Evolutionary conservation across 1,284 basidiomycete species (phyloP).

Genomic region (Cutaneotrichosporon spelunceum): DNA sequence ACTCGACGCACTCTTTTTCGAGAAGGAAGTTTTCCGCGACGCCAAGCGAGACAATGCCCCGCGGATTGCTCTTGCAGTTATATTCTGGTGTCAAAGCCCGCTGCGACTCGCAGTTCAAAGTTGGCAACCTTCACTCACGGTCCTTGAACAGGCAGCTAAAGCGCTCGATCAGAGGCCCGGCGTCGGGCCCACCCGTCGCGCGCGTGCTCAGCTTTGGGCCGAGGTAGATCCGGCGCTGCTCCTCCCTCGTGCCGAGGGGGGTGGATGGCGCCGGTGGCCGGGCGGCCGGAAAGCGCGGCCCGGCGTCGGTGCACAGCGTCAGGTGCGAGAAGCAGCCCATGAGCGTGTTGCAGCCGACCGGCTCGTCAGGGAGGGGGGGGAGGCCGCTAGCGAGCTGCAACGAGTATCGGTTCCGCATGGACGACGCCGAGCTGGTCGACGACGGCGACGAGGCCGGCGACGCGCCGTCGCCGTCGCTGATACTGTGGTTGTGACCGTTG

Average conservation of each 20-base stretch:
- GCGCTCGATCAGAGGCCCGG: conserved; percentile 47
- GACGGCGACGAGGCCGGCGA: not conserved
- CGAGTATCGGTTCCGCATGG: not conserved
- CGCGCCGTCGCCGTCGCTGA: too few relatives aligned
- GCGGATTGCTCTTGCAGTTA: conserved; percentile 43
- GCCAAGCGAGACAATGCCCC: conserved; percentile 52
- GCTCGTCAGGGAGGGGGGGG: conserved; percentile 33
- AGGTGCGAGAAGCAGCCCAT: conserved; percentile 40
- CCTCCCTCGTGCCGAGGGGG: conserved; percentile 33
- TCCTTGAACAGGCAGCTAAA: conserved; percentile 49
- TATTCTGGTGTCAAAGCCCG: conserved; percentile 40
- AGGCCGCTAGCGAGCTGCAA: conserved; percentile 21
- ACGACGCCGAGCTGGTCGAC: not conserved
- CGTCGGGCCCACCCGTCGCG: conserved; percentile 47
- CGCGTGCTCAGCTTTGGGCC: conserved; percentile 45
- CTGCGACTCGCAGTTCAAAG: too few relatives aligned
- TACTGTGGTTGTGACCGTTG: not conserved
- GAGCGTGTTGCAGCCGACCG: conserved; percentile 33
- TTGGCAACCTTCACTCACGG: conserved; percentile 31
- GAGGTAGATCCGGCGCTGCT: conserved; percentile 41
- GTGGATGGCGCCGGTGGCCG: conserved; percentile 28
- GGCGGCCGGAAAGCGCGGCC: conserved; percentile 4
- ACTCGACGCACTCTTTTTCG: conserved; percentile 45
- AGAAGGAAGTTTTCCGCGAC: conserved; percentile 53
- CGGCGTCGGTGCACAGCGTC: conserved; percentile 25